Evolutionary conservation across 169 alveolate genomes (phyloP).

Genomic region (Cryptosporidium baileyi): DNA sequence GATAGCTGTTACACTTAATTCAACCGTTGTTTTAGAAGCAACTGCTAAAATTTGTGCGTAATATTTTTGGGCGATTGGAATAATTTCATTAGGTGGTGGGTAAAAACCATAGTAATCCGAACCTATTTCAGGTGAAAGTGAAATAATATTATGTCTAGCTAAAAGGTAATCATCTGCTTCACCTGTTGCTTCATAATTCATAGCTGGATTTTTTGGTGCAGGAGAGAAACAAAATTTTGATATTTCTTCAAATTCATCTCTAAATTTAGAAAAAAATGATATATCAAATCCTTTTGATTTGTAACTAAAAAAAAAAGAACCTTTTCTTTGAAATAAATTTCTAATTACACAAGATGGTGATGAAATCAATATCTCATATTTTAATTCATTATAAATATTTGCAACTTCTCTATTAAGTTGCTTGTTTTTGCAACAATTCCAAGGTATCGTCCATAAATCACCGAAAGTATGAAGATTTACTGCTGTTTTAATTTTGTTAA

Average conservation of each 20-base stretch:
- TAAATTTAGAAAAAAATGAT: constrained; percentile 11
- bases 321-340: not conserved
- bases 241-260: constrained; percentile 14
- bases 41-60: constrained; percentile 60
- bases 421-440: constrained; percentile 71
- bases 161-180: constrained; percentile 88
- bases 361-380: constrained; percentile 36
- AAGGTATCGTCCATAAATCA: constrained; percentile 73
- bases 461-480: constrained; percentile 72
- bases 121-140: constrained; percentile 85
- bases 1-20: not conserved
- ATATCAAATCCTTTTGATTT: not conserved
- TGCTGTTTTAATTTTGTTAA: constrained; percentile 43
- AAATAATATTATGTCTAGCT: constrained; percentile 74
- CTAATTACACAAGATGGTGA: constrained; percentile 63
- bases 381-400: constrained; percentile 45
- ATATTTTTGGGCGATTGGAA: constrained; percentile 47
- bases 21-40: constrained; percentile 19
- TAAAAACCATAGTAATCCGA: constrained; percentile 69
- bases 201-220: constrained; percentile 64
- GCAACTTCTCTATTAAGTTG: constrained; percentile 16
- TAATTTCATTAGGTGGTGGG: constrained; percentile 53
- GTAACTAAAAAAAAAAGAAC: constrained; percentile 1
- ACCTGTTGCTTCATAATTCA: constrained; percentile 81
- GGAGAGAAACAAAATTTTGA: constrained; percentile 55